A percentile compares a stretch with the other conserved stretches of the same genome.
These are phyloP conservation scores for Penicillium occitanis DNA, from an alignment of 2,329 filamentous ascomycete species.

Conservation along the genomic window DNA sequence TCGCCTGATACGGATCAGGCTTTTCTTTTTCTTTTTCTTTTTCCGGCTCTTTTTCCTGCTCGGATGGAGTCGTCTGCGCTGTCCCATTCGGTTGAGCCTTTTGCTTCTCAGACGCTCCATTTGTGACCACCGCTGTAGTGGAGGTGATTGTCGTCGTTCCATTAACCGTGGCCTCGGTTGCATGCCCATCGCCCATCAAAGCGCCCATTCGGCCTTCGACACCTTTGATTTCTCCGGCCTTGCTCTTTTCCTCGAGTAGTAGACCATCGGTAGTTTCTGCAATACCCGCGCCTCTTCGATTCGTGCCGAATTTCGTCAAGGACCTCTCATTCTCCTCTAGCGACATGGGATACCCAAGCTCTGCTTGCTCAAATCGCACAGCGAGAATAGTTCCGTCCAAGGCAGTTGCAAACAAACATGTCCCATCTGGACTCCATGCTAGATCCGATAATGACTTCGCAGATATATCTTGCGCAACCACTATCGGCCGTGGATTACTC, in stretches of 20 bases:
- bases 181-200: constrained; percentile 82
- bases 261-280: constrained; percentile 89
- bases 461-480: constrained; percentile 84
- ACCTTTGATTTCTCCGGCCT: constrained; percentile 82
- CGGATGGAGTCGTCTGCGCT: constrained; percentile 29
- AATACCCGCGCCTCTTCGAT: constrained; percentile 83
- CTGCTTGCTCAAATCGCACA: constrained; percentile 77
- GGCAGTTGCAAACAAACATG: constrained; percentile 79
- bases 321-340: constrained; percentile 89
- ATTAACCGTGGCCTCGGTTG: constrained; percentile 55
- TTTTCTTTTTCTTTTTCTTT: constrained; percentile 36
- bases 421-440: constrained; percentile 89
- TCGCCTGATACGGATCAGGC: constrained; percentile 57
- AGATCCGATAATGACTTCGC: constrained; percentile 92
- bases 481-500: constrained; percentile 84
- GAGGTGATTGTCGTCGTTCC: constrained; percentile 31
- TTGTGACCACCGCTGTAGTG: constrained; percentile 32
- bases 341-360: constrained; percentile 84
- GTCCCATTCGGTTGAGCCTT: constrained; percentile 41
- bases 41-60: constrained; percentile 36
- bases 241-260: constrained; percentile 84
- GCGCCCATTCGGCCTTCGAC: constrained; percentile 96
- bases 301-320: constrained; percentile 86
- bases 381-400: constrained; percentile 86
- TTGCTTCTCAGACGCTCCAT: constrained; percentile 42